phyloP scores from a whole-genome alignment of 441 rosid genomes.

The Macaranga tanarius region DNA sequence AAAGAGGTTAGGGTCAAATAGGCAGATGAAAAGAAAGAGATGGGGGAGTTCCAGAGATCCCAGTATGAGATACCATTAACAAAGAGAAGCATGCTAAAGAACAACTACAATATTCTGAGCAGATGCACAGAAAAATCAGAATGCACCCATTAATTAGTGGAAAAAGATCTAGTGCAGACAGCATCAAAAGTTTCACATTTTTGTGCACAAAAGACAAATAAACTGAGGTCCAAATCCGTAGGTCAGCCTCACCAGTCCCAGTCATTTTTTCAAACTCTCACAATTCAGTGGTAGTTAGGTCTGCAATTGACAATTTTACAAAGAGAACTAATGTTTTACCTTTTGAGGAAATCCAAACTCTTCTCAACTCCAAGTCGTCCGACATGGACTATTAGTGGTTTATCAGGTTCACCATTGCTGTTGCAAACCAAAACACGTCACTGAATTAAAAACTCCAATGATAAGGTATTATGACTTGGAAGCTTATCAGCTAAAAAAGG shows the following conservation, averaged over 20 bases:
- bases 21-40: not conserved
- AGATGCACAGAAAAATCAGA: not conserved
- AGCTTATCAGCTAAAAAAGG: not conserved
- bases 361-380: constrained; percentile 96
- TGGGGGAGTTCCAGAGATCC: not conserved
- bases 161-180: not conserved
- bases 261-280: not conserved
- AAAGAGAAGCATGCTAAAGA: not conserved
- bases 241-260: not conserved
- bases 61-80: not conserved
- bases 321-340: constrained; percentile 29
- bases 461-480: constrained; percentile 10
- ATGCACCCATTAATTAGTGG: no score
- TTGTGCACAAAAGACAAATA: not conserved
- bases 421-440: constrained; percentile 23
- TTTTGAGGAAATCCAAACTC: constrained; percentile 87
- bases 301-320: not conserved
- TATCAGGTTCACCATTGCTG: constrained; percentile 92
- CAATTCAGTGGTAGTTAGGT: not conserved
- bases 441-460: constrained; percentile 13
- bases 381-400: constrained; percentile 85
- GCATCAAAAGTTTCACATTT: not conserved
- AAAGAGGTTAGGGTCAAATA: not conserved
- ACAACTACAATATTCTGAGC: not conserved
- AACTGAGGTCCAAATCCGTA: not conserved